These are phyloP conservation scores for Flaveria robusta DNA, from an alignment of 129 eudicot genomes.

Conservation along the genomic window DNA sequence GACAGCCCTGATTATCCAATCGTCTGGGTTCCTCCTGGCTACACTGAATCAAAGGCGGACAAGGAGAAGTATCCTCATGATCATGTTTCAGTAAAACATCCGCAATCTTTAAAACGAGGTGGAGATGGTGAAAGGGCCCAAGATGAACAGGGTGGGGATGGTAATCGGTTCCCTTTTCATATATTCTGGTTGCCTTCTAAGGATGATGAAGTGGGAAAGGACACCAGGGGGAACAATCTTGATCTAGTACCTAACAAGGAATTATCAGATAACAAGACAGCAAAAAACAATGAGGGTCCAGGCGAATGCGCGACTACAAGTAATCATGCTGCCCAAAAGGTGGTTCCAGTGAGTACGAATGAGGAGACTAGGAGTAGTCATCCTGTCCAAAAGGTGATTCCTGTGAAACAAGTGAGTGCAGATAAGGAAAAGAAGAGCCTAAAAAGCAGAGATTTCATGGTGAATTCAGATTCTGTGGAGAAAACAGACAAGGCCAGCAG, in stretches of 20 bases:
- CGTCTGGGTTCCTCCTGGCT: slow-evolving; percentile 55
- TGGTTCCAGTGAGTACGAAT: slow-evolving; percentile 45
- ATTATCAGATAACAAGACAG: slow-evolving; percentile 5
- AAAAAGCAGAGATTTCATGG: neutral
- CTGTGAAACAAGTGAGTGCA: slow-evolving; percentile 46
- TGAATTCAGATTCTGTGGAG: slow-evolving; percentile 32
- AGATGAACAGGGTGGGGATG: slow-evolving; percentile 21
- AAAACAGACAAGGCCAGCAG: slow-evolving; percentile 15
- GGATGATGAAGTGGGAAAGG: slow-evolving; percentile 33
- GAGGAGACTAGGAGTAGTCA: neutral
- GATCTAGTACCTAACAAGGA: slow-evolving; percentile 11
- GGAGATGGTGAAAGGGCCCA: slow-evolving; percentile 31
- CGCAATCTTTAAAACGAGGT: slow-evolving; percentile 21
- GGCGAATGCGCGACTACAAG: slow-evolving; percentile 14
- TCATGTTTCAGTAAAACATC: slow-evolving; percentile 22
- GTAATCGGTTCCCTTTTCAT: slow-evolving; percentile 40
- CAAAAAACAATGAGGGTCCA: neutral
- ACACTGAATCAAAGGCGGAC: slow-evolving; percentile 18
- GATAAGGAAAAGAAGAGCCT: slow-evolving; percentile 19
- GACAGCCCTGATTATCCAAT: slow-evolving; percentile 48
- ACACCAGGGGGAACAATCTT: slow-evolving; percentile 11
- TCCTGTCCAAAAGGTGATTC: slow-evolving; percentile 41
- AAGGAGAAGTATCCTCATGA: slow-evolving; percentile 26
- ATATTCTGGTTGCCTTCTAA: slow-evolving; percentile 60
- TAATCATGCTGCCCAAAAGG: slow-evolving; percentile 30